Evolutionary conservation across 345 rosid genomes (phyloP).

Genomic region (Eucalyptus marginata): DNA sequence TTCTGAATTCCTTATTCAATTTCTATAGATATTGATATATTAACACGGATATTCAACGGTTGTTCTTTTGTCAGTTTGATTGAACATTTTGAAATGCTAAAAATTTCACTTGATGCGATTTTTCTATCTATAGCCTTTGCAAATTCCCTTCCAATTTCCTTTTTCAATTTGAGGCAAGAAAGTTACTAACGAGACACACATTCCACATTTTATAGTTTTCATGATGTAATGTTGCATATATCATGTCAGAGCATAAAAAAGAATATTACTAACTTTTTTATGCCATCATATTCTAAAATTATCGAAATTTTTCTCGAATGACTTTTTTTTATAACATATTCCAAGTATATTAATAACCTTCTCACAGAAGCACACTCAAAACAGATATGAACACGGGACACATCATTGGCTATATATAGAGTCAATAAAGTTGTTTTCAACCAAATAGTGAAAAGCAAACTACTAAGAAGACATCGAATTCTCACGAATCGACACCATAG

Average conservation of each 20-base stretch:
- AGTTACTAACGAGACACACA: fast-evolving
- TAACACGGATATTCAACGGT: background rate
- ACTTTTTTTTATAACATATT: background rate
- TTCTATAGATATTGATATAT: background rate
- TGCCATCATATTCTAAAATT: background rate
- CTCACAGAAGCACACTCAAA: background rate
- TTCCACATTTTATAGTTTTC: fast-evolving
- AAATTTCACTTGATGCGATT: background rate
- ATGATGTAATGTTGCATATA: fast-evolving
- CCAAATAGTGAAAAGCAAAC: background rate
- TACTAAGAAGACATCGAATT: background rate
- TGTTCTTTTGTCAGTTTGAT: background rate
- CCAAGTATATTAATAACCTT: background rate
- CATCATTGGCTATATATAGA: background rate
- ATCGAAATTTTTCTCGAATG: background rate
- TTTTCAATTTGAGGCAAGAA: background rate
- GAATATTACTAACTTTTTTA: background rate
- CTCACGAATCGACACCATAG: background rate
- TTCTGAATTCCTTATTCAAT: fast-evolving
- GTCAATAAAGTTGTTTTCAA: background rate
- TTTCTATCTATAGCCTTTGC: background rate
- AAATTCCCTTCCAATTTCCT: background rate
- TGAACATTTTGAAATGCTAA: background rate
- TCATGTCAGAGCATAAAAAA: background rate
- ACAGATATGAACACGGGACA: background rate